phyloP scores from a whole-genome alignment of 176 grass and related monocot genomes.

The Dactylis glomerata region DNA sequence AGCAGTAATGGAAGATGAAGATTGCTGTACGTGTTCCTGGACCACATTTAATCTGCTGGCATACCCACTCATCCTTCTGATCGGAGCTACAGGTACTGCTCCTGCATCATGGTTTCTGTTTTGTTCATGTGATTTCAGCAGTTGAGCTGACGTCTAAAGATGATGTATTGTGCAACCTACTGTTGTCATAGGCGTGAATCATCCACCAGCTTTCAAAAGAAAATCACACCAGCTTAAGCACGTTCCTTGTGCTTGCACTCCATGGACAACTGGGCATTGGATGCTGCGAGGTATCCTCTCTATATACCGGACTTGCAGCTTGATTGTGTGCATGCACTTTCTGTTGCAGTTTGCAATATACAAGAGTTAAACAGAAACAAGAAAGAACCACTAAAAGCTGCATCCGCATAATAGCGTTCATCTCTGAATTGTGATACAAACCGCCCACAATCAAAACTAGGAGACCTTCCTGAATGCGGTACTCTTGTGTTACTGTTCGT shows the following conservation, averaged over 20 bases:
- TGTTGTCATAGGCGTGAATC: background rate
- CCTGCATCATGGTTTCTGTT: background rate
- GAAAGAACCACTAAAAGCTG: background rate
- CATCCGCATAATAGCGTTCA: background rate
- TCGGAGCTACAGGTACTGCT: constrained; percentile 8
- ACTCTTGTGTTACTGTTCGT: background rate
- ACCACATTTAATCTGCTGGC: background rate
- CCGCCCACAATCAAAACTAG: background rate
- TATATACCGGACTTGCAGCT: background rate
- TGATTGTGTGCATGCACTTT: background rate
- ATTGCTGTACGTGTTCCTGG: background rate
- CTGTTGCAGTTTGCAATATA: background rate
- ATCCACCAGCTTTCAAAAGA: background rate
- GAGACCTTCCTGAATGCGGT: background rate
- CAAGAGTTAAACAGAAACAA: background rate
- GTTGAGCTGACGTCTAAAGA: background rate
- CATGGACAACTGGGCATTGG: background rate
- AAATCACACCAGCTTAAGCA: background rate
- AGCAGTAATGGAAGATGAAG: constrained; percentile 14
- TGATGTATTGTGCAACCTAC: background rate
- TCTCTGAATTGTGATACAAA: background rate
- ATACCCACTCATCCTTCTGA: background rate
- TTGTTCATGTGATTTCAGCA: background rate
- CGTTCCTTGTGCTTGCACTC: background rate
- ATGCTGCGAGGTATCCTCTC: background rate